Conservation (phyloP, 2,329 filamentous ascomycete genomes). For the Epichloe aotearoae region DNA sequence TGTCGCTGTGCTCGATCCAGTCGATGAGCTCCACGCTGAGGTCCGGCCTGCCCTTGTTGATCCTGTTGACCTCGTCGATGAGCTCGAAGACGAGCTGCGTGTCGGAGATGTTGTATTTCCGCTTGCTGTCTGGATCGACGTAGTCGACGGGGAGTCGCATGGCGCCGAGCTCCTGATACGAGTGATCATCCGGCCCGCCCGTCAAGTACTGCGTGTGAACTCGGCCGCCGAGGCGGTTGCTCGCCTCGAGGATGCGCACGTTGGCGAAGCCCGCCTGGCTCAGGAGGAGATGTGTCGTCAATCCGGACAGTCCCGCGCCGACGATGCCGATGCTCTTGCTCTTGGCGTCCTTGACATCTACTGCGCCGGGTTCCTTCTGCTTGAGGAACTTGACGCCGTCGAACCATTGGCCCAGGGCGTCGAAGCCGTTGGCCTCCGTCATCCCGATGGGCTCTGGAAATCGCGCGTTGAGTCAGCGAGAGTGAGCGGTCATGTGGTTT, state of each 20-base stretch:
- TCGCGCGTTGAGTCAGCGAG: no score
- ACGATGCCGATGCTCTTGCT: conserved; percentile 48
- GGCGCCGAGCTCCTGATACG: conserved; percentile 54
- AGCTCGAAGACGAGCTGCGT: conserved; percentile 54
- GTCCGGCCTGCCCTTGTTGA: conserved; percentile 38
- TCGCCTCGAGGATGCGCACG: conserved; percentile 48
- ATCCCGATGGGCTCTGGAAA: conserved; percentile 25
- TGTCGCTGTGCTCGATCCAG: conserved; percentile 44
- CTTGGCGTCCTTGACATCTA: conserved; percentile 8
- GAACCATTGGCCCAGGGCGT: conserved; percentile 46
- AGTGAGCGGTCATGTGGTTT: no score
- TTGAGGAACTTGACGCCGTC: conserved; percentile 48
- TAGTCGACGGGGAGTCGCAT: conserved; percentile 50
- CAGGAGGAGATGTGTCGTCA: conserved; percentile 43
- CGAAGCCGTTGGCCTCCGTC: conserved; percentile 35
- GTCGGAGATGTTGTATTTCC: conserved; percentile 46
- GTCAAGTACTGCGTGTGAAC: conserved; percentile 51
- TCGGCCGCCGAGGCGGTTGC: conserved; percentile 46
- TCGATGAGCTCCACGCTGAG: conserved; percentile 46
- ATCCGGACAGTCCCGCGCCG: conserved; percentile 51
- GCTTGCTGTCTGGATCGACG: conserved; percentile 31
- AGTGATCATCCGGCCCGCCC: conserved; percentile 46
- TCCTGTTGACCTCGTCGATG: conserved; percentile 42
- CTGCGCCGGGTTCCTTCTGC: conserved; percentile 35
- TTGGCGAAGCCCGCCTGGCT: conserved; percentile 40